phyloP scores from a whole-genome alignment of 768 basidiomycete genomes.

The Thelephora aurantiotincta region DNA sequence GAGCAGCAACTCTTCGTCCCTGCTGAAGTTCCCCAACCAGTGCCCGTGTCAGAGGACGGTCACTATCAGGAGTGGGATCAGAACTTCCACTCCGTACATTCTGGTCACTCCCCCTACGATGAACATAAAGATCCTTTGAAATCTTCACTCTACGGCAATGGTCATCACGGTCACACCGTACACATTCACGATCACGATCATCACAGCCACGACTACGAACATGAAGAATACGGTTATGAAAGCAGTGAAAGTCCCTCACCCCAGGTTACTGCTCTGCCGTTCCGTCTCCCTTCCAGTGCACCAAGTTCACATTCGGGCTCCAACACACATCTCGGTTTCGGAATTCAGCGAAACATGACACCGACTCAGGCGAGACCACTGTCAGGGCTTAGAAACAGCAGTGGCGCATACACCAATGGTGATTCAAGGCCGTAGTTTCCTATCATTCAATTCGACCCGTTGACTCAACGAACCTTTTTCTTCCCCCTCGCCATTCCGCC shows the following conservation, averaged over 20 bases:
- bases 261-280: too few relatives aligned
- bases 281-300: too few relatives aligned
- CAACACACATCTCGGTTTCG: too few relatives aligned
- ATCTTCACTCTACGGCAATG: constrained; percentile 3
- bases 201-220: constrained; percentile 5
- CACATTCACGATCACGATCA: constrained; percentile 7
- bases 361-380: constrained; percentile 16
- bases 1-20: constrained; percentile 63
- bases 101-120: constrained; percentile 1
- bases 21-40: constrained; percentile 40
- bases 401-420: not conserved
- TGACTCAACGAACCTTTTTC: not conserved
- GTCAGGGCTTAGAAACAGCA: not conserved
- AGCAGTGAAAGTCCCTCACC: too few relatives aligned
- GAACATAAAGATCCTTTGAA: constrained; percentile 7
- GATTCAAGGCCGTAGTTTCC: not conserved
- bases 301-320: too few relatives aligned
- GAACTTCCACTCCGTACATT: constrained; percentile 2
- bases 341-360: not conserved
- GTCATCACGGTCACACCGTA: constrained; percentile 5
- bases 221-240: constrained; percentile 5
- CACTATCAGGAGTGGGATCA: constrained; percentile 1
- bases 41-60: constrained; percentile 3
- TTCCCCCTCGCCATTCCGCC: not conserved
- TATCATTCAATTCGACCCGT: not conserved